These are phyloP conservation scores for Kazachstania viticola DNA, from an alignment of 805 yeast species.

Conservation along the genomic window DNA sequence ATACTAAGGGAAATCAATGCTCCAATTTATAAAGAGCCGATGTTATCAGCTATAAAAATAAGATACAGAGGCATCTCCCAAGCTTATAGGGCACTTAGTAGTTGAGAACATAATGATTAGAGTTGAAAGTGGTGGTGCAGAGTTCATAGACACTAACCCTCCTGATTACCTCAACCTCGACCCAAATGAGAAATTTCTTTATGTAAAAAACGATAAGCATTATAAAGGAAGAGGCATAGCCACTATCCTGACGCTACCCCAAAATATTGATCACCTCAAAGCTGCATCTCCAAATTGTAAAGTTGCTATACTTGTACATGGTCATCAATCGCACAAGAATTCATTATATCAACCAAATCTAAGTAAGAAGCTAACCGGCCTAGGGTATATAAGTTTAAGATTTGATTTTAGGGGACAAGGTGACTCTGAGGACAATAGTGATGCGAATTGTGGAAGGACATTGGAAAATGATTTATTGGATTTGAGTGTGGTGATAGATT, in stretches of 20 bases:
- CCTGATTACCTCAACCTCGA: conserved; percentile 7
- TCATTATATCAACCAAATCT: conserved; percentile 59
- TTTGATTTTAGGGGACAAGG: conserved; percentile 87
- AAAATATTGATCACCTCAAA: no score
- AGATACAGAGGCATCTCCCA: no score
- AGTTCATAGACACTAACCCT: no score
- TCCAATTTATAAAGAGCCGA: no score
- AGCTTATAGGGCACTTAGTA: no score
- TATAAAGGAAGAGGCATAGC: conserved; percentile 1
- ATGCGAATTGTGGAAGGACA: conserved; percentile 37
- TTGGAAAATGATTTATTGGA: conserved; percentile 60
- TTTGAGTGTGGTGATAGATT: conserved; percentile 33
- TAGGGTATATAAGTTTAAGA: conserved; percentile 57
- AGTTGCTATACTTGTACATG: conserved; percentile 62
- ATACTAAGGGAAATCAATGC: no score
- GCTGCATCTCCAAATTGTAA: conserved; percentile 19
- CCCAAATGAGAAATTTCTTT: conserved; percentile 12
- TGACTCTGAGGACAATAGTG: conserved; percentile 40
- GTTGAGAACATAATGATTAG: no score
- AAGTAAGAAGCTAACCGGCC: conserved; percentile 48
- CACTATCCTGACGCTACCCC: conserved; percentile 5
- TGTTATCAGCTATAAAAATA: no score
- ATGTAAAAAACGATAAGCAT: conserved; percentile 1
- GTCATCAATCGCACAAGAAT: conserved; percentile 75
- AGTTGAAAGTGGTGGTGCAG: no score